Evolutionary conservation across 1,284 basidiomycete genomes (phyloP).

Genomic region (Malassezia dermatis): DNA sequence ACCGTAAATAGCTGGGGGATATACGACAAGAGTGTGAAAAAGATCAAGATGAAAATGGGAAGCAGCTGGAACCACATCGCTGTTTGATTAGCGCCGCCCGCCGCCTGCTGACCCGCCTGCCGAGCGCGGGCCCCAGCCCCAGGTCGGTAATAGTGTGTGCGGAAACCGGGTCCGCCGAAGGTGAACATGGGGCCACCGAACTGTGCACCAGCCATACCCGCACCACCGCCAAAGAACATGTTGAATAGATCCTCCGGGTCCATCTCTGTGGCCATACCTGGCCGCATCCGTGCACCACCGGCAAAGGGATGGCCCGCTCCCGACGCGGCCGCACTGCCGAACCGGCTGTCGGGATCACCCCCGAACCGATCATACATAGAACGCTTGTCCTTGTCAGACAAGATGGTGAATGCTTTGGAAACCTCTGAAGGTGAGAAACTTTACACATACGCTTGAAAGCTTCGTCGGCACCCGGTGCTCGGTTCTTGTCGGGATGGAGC

Average conservation of each 20-base stretch:
- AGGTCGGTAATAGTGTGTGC: conserved; percentile 28
- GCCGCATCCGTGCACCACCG: conserved; percentile 12
- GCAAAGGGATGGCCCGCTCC: conserved; percentile 44
- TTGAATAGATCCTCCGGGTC: conserved; percentile 95
- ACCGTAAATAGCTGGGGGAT: conserved; percentile 61
- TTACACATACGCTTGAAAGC: conserved; percentile 83
- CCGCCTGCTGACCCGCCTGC: conserved; percentile 32
- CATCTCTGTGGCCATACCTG: conserved; percentile 63
- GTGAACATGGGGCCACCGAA: conserved; percentile 30
- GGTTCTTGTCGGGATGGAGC: conserved; percentile 93
- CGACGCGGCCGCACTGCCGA: conserved; percentile 28
- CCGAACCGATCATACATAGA: conserved; percentile 76
- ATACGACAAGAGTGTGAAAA: conserved; percentile 65
- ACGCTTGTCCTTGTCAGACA: conserved; percentile 85
- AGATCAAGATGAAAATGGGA: conserved; percentile 55
- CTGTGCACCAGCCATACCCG: conserved; percentile 30
- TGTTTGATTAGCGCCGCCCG: conserved; percentile 52
- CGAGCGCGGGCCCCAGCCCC: conserved; percentile 10
- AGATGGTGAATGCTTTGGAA: conserved; percentile 89
- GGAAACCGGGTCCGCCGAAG: conserved; percentile 36
- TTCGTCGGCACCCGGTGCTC: conserved; percentile 93
- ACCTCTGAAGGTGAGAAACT: conserved; percentile 61
- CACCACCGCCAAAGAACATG: conserved; percentile 85
- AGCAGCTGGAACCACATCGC: conserved; percentile 70
- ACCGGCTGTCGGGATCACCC: conserved; percentile 72